Evolutionary conservation across 345 rosid species (phyloP).

Genomic region (Abelmoschus esculentus): DNA sequence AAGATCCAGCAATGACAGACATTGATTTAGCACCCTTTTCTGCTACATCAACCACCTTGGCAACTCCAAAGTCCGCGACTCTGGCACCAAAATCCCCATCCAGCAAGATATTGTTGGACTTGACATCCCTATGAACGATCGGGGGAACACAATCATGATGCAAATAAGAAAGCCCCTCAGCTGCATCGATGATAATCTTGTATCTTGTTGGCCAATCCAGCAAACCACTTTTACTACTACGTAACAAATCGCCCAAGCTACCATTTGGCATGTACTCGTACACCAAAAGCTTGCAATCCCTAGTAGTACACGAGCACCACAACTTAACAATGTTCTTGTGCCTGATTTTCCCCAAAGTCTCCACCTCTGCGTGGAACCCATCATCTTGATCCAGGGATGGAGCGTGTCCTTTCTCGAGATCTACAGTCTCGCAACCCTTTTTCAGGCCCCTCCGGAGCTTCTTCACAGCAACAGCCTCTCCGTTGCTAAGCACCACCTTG

Average conservation of each 20-base stretch:
- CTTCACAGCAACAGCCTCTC: slow-evolving; percentile 89
- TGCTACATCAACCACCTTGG: slow-evolving; percentile 65
- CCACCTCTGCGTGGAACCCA: slow-evolving; percentile 81
- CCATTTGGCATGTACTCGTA: slow-evolving; percentile 97
- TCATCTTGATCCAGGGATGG: slow-evolving; percentile 30
- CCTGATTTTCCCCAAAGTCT: slow-evolving; percentile 88
- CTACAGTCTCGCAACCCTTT: slow-evolving; percentile 35
- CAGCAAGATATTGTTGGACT: slow-evolving; percentile 85
- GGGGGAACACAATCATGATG: slow-evolving; percentile 95
- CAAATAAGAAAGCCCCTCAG: slow-evolving; percentile 90
- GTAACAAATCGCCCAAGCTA: slow-evolving; percentile 90
- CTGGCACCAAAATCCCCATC: slow-evolving; percentile 87
- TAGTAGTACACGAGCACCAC: slow-evolving; percentile 88
- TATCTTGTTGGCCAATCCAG: slow-evolving; percentile 83
- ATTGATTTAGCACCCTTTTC: slow-evolving; percentile 77
- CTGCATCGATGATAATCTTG: slow-evolving; percentile 77
- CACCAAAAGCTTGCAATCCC: slow-evolving; percentile 88
- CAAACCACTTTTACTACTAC: slow-evolving; percentile 71
- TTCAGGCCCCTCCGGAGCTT: slow-evolving; percentile 70
- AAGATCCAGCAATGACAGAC: slow-evolving; percentile 95
- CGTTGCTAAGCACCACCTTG: slow-evolving; percentile 74
- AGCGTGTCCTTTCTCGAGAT: slow-evolving; percentile 56
- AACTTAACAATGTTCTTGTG: slow-evolving; percentile 97
- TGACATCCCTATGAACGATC: slow-evolving; percentile 92
- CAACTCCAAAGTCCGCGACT: slow-evolving; percentile 95